Evolutionary conservation across 257 asterid genomes (phyloP), one percentile per base, ranked within the genome.

Genomic region (Buddleja alternifolia): DNA sequence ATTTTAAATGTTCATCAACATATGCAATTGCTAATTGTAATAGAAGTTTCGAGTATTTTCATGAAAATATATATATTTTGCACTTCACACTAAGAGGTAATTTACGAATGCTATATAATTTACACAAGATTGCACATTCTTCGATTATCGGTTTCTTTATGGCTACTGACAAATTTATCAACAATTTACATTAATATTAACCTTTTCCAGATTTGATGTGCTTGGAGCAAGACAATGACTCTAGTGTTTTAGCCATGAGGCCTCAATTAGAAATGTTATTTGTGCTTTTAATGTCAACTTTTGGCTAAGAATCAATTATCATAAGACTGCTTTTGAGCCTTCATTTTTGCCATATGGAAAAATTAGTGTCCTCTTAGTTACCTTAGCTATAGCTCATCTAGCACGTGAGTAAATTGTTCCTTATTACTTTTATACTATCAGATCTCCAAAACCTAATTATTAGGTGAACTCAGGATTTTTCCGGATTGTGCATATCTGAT

Each of bases 1-100:
- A 64, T 71, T 69, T 70, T 55, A 60, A 56, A 66, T 72, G 67
- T 50, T 47, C 47, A 62, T 60, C 23, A 48, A 64, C 73, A 40
- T 17, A 56, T 45, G 9, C 9, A 36, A 58, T 40, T 68, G 63
- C 56, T 70, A 63, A 51, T 60, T 42, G 50, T 56, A 25, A 46
- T 57, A 41, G 47, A 72, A 75, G 52, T 39, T 59, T 76, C 47
- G 54, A 55, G 58, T 70, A 3, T 67, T 47, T 54, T 74, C 14
- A 63, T 58, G 19, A 76, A 74, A 11, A 36, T 40, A 11, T 6
- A 15, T 24, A 63, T 36, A 34, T 37, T n/a, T n/a, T 29, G n/a
- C 60, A 52, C 36, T 45, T 56, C 67, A 51, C 34, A 20, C 40
- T 25, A 65, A 61, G 48, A 61, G 62, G 25, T 14, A 29, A 55